Conservation (phyloP, 2,329 filamentous ascomycete genomes). For the Aspergillus costaricaensis region DNA sequence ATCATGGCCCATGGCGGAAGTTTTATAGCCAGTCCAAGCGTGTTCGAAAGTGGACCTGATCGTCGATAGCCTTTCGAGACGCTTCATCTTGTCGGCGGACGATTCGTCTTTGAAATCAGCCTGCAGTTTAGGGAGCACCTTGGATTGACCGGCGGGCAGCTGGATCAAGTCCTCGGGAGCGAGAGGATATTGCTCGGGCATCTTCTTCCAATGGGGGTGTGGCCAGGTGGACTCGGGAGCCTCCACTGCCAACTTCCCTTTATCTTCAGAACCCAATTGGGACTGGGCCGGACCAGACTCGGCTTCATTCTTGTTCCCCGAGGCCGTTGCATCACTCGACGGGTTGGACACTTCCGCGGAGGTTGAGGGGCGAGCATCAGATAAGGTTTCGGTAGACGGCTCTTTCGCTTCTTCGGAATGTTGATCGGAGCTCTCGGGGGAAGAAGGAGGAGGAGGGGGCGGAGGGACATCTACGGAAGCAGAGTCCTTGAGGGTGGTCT, state of each 20-base stretch:
- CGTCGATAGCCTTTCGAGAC: constrained; percentile 63
- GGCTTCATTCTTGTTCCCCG: constrained; percentile 11
- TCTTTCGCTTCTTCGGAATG: background rate
- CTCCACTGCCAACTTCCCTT: constrained; percentile 38
- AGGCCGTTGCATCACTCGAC: constrained; percentile 4
- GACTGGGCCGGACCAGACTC: constrained; percentile 1
- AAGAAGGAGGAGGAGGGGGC: constrained; percentile 15
- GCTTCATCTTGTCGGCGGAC: constrained; percentile 59
- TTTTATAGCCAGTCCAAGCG: constrained; percentile 80
- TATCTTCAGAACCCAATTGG: constrained; percentile 28
- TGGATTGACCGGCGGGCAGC: constrained; percentile 71
- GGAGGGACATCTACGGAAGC: constrained; percentile 11
- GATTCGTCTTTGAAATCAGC: constrained; percentile 68
- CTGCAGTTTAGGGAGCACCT: constrained; percentile 75
- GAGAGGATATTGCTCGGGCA: constrained; percentile 76
- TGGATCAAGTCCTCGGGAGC: constrained; percentile 68
- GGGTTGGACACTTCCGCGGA: constrained; percentile 4
- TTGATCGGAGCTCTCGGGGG: background rate
- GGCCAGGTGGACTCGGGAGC: constrained; percentile 26
- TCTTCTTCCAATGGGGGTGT: constrained; percentile 70
- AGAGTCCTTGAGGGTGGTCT: constrained; percentile 2
- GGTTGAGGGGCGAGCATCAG: constrained; percentile 1
- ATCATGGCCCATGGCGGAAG: constrained; percentile 80
- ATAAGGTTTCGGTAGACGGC: background rate
- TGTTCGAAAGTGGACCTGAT: constrained; percentile 75